Base-by-base conservation (phyloP, 2,329 filamentous ascomycete species). In the Raffaelea arxii region DNA sequence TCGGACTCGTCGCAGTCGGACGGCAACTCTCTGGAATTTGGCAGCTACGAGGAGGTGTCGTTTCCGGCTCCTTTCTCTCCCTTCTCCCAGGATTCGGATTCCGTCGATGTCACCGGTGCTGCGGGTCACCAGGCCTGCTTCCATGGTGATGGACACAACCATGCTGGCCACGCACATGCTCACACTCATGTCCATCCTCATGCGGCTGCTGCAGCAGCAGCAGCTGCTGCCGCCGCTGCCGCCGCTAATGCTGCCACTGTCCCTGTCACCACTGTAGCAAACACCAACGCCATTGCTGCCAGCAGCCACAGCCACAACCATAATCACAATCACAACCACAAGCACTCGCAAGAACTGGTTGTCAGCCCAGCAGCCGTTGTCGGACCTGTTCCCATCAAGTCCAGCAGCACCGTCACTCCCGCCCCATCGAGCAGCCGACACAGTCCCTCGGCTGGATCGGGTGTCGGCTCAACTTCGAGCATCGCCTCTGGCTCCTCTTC, bases 1-100 rank as follows among this genome's bases (percentile, higher is more conserved):
- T 95, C 90, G 4, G 87, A 94, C 58, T 92, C 88, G 54, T 92
- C 86, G 1, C 78, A 82, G 54, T 82, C 85, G 2, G 84, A 90
- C 27, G 64, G 78, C 63, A 71, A 75, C 62, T 70, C 82, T 59
- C 60, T 84, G 71, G 62, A 87, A 67, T 63, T 88, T 74, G 69
- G 80, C 53, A 92, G 86, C 67, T 94, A 84, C 56, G 88, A 94
- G 61, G 88, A 95, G 56, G 78, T 88, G 42, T 67, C 62, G 51
- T 86, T 90, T 64, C 75, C 48, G 3, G 41, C 43, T 2, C 59
- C 82, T 21, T 83, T 83, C 59, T 84, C 84, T 1, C 83, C 92
- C 49, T 86, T 85, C 68, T 96, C 90, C 2, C 88, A 89, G 16
- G 73, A 80, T 50, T 94, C 87, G 1, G 87, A 94, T 55, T 80